Evolutionary conservation across 2,329 filamentous ascomycete genomes (phyloP).

Genomic region (Fusarium veterinarium): DNA sequence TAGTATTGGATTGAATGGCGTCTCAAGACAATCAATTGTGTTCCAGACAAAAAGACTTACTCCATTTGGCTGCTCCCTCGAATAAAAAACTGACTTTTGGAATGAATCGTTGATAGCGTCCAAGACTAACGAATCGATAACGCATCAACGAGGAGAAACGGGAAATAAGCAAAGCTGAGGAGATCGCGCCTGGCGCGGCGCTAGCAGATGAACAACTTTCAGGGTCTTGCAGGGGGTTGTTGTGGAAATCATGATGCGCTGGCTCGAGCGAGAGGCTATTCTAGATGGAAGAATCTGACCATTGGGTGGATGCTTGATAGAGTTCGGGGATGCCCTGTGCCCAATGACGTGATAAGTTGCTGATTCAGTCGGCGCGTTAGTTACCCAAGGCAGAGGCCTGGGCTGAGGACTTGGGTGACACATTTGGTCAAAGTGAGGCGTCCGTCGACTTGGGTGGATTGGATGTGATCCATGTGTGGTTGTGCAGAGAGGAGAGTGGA

Average conservation of each 20-base stretch:
- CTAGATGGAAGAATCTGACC: background rate
- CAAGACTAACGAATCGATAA: constrained; percentile 16
- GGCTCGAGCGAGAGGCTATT: background rate
- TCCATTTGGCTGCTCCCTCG: constrained; percentile 7
- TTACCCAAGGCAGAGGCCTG: background rate
- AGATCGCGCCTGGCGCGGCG: constrained; percentile 29
- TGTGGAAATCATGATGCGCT: constrained; percentile 16
- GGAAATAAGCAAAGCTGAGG: constrained; percentile 30
- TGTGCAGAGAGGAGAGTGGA: constrained; percentile 20
- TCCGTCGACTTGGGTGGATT: constrained; percentile 11
- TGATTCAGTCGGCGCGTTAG: constrained; percentile 21
- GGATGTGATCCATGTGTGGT: background rate
- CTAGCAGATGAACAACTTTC: constrained; percentile 24
- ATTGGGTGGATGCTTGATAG: constrained; percentile 1
- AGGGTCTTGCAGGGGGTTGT: constrained; percentile 36
- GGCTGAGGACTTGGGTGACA: constrained; percentile 10
- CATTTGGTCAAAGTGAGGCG: constrained; percentile 29
- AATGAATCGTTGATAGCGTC: constrained; percentile 22
- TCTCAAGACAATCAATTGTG: background rate
- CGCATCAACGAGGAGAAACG: constrained; percentile 9
- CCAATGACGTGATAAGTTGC: constrained; percentile 30
- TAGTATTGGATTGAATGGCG: background rate
- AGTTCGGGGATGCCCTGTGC: constrained; percentile 18
- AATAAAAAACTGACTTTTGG: constrained; percentile 5
- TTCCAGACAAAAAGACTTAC: constrained; percentile 1